Percentiles rank a stretch among this genome's conserved stretches.
Conservation (phyloP, 768 basidiomycete species). For the Pseudohyphozyma bogoriensis region DNA sequence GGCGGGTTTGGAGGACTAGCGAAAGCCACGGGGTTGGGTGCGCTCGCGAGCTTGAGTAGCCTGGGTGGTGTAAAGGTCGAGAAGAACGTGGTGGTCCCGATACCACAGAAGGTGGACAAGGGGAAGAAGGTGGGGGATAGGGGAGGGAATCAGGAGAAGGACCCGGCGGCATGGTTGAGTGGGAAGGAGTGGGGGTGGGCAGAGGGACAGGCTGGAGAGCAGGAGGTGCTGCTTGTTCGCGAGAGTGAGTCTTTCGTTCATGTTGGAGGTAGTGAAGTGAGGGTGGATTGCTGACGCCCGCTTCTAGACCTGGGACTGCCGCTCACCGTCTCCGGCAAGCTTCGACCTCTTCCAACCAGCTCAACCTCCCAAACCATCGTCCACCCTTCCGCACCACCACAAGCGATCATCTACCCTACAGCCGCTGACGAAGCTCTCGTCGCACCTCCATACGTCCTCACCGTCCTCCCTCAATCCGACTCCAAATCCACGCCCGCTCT, state of each 20-base stretch:
- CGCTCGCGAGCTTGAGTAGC: constrained; percentile 10
- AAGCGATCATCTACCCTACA: constrained; percentile 58
- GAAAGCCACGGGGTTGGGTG: not conserved
- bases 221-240: constrained; percentile 63
- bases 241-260: constrained; percentile 53
- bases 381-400: not conserved
- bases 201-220: constrained; percentile 45
- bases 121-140: not conserved
- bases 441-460: constrained; percentile 29
- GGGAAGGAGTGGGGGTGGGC: constrained; percentile 42
- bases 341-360: constrained; percentile 41
- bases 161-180: constrained; percentile 21
- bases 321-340: constrained; percentile 52
- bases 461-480: constrained; percentile 12
- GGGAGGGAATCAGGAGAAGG: not conserved
- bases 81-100: constrained; percentile 22
- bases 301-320: constrained; percentile 57
- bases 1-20: constrained; percentile 8
- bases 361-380: not conserved
- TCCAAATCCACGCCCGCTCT: not conserved
- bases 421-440: constrained; percentile 63
- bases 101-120: constrained; percentile 1
- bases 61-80: constrained; percentile 20
- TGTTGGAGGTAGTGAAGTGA: not conserved
- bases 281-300: not conserved